Evolutionary conservation across 805 yeast species (phyloP).

Genomic region (Wickerhamiella siamensis): DNA sequence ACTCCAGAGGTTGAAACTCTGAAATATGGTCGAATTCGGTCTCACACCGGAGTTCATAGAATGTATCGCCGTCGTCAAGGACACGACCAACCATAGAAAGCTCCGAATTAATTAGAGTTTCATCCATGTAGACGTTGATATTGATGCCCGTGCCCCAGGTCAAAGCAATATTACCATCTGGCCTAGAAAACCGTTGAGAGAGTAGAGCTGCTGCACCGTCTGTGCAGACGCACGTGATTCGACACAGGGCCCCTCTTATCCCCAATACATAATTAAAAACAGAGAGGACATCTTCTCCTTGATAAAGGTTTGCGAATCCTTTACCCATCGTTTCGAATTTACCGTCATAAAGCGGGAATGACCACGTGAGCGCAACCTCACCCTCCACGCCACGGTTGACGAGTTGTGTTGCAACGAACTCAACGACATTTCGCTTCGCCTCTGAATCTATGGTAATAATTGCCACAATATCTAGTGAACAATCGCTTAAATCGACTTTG

Average conservation of each 20-base stretch:
- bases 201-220: slow-evolving; percentile 18
- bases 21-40: slow-evolving; percentile 1
- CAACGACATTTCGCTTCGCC: slow-evolving; percentile 9
- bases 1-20: slow-evolving; percentile 15
- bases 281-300: slow-evolving; percentile 6
- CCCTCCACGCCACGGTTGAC: slow-evolving; percentile 1
- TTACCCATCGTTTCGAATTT: slow-evolving; percentile 17
- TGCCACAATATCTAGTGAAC: neutral
- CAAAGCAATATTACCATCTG: slow-evolving; percentile 13
- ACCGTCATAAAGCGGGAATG: slow-evolving; percentile 18
- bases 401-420: slow-evolving; percentile 12
- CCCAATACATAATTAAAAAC: slow-evolving; percentile 9
- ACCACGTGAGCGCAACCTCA: slow-evolving; percentile 15
- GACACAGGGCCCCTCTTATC: neutral
- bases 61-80: neutral
- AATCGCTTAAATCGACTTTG: neutral
- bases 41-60: neutral
- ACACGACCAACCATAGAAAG: slow-evolving; percentile 14
- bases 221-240: slow-evolving; percentile 9
- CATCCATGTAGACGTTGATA: slow-evolving; percentile 5
- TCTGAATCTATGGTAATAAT: slow-evolving; percentile 4
- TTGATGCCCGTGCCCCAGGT: slow-evolving; percentile 20
- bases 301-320: slow-evolving; percentile 8
- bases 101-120: slow-evolving; percentile 12
- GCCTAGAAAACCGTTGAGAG: slow-evolving; percentile 10